Percentiles rank a stretch among this genome's conserved stretches.
phyloP scores from a whole-genome alignment of 148 eudicot genomes.

The Drosera capensis region DNA sequence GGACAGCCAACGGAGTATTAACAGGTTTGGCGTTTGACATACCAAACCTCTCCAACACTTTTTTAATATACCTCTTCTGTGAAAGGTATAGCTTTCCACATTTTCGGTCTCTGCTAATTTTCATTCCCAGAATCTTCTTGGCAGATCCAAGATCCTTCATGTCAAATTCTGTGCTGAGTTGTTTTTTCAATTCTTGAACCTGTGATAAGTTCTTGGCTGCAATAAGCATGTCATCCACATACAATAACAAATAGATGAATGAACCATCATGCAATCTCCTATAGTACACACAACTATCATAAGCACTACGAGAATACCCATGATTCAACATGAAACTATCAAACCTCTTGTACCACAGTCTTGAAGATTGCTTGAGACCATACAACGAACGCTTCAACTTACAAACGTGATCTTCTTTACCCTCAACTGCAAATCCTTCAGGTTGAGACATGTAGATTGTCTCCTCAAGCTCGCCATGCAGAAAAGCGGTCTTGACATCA shows the following conservation, averaged over 20 bases:
- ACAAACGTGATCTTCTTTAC: background rate
- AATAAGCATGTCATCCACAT: no score
- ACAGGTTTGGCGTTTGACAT: background rate
- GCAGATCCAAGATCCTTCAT: background rate
- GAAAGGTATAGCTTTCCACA: background rate
- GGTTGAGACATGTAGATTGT: background rate
- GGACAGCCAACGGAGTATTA: background rate
- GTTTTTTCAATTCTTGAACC: background rate
- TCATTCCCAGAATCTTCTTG: background rate
- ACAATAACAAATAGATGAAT: background rate
- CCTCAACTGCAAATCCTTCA: background rate
- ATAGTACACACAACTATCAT: slow-evolving; percentile 1
- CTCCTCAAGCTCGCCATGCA: background rate
- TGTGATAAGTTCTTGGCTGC: background rate
- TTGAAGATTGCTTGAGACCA: background rate
- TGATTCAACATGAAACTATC: background rate
- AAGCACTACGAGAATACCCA: background rate
- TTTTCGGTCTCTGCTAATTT: background rate
- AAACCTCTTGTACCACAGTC: background rate
- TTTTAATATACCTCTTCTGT: background rate
- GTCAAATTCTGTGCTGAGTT: background rate
- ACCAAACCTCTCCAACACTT: background rate
- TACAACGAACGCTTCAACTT: background rate
- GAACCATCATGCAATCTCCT: background rate
- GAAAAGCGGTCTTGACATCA: background rate